Percentiles rank a stretch among this genome's conserved stretches.
These are phyloP conservation scores for Spathaspora arborariae DNA, from an alignment of 805 yeast species.

Conservation along the genomic window DNA sequence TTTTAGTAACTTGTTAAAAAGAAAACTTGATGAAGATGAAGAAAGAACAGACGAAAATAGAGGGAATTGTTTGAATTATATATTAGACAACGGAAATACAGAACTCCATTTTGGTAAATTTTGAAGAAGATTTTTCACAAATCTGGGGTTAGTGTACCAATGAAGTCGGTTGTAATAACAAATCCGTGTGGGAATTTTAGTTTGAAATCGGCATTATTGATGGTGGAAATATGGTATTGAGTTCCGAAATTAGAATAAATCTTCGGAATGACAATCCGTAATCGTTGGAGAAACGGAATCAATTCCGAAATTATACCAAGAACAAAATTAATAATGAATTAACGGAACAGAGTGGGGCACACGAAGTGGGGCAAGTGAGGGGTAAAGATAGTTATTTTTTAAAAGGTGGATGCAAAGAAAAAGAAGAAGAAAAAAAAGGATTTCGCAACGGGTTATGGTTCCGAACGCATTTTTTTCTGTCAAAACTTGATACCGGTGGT, in stretches of 20 bases:
- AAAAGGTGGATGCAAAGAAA: not conserved
- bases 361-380: not conserved
- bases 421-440: not conserved
- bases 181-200: not conserved
- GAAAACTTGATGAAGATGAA: not conserved
- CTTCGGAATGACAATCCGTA: not conserved
- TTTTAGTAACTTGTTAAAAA: not conserved
- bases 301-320: not conserved
- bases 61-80: not conserved
- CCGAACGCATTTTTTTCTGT: not conserved
- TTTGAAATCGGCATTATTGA: not conserved
- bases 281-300: not conserved
- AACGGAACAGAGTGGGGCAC: not conserved
- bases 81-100: not conserved
- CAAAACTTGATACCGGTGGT: not conserved
- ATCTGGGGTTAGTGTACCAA: not conserved
- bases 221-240: not conserved
- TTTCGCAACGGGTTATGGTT: not conserved
- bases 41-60: not conserved
- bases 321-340: not conserved
- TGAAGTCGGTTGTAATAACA: not conserved
- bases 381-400: not conserved
- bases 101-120: not conserved
- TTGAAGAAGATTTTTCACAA: not conserved
- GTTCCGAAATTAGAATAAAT: not conserved